Conservation (phyloP, 2,329 filamentous ascomycete genomes). For the Didymella pinodella region DNA sequence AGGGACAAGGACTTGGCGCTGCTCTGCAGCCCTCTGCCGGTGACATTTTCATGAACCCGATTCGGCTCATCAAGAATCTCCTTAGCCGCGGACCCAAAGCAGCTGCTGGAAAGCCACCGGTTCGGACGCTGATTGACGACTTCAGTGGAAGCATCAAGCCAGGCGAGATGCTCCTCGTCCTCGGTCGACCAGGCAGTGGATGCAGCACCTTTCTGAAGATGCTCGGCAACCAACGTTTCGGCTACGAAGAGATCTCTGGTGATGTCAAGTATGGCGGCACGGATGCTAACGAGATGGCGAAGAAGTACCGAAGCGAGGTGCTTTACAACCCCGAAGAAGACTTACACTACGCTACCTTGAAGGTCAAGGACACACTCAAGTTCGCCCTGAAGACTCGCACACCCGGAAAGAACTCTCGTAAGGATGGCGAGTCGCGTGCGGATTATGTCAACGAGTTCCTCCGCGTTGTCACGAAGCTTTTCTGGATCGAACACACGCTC, state of each 20-base stretch:
- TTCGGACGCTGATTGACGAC: conserved; percentile 71
- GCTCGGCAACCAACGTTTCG: conserved; percentile 69
- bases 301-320: conserved; percentile 69
- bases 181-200: conserved; percentile 73
- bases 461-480: conserved; percentile 73
- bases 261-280: conserved; percentile 65
- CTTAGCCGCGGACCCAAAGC: conserved; percentile 53
- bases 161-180: conserved; percentile 74
- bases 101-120: conserved; percentile 60
- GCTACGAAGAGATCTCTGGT: conserved; percentile 66
- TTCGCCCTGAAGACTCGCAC: conserved; percentile 76
- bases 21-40: conserved; percentile 67
- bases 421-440: conserved; percentile 67
- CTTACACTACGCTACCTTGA: conserved; percentile 79
- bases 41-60: conserved; percentile 68
- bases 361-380: conserved; percentile 74
- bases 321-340: conserved; percentile 82
- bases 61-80: conserved; percentile 62
- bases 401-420: conserved; percentile 66
- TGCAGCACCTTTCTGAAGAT: conserved; percentile 77
- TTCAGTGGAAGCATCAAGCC: conserved; percentile 74
- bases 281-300: conserved; percentile 59
- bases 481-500: conserved; percentile 75
- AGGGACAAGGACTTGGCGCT: conserved; percentile 67
- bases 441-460: conserved; percentile 70